A percentile compares a stretch with the other conserved stretches of the same genome.
Conservation (phyloP, 108 stramenopile species). For the Licmophora abbreviata region DNA sequence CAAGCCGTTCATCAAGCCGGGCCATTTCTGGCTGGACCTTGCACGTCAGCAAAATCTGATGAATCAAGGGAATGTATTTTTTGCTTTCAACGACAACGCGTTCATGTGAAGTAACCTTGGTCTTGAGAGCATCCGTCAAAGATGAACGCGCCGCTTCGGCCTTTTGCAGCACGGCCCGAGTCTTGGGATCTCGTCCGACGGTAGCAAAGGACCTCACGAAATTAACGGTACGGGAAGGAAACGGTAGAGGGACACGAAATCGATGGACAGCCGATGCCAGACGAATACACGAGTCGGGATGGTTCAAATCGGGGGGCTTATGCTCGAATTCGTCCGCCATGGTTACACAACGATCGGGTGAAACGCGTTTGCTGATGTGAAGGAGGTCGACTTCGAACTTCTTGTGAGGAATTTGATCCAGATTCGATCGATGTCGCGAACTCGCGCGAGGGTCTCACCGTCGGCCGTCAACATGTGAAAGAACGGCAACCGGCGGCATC, state of each 20-base stretch:
- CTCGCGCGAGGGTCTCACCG: too few relatives aligned
- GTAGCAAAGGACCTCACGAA: constrained; percentile 62
- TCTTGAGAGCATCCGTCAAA: constrained; percentile 26
- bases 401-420: too few relatives aligned
- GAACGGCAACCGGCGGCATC: too few relatives aligned
- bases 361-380: too few relatives aligned
- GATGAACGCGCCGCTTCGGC: constrained; percentile 32
- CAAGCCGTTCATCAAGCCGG: constrained; percentile 49
- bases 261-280: constrained; percentile 76
- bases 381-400: too few relatives aligned
- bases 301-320: constrained; percentile 10
- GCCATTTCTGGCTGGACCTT: constrained; percentile 79
- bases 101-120: constrained; percentile 30
- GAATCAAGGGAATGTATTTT: constrained; percentile 51
- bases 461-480: too few relatives aligned
- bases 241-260: constrained; percentile 42
- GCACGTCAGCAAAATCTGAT: constrained; percentile 76
- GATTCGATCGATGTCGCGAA: too few relatives aligned
- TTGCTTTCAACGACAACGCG: constrained; percentile 37
- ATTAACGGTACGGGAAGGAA: constrained; percentile 35
- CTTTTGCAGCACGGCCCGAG: constrained; percentile 27
- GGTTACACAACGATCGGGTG: too few relatives aligned
- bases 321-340: background rate
- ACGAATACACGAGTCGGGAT: constrained; percentile 74
- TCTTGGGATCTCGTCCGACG: constrained; percentile 28